Evolutionary conservation across 2,329 filamentous ascomycete species (phyloP), one percentile per base, ranked within the genome.

Genomic region (Rutstroemia sydowiana): DNA sequence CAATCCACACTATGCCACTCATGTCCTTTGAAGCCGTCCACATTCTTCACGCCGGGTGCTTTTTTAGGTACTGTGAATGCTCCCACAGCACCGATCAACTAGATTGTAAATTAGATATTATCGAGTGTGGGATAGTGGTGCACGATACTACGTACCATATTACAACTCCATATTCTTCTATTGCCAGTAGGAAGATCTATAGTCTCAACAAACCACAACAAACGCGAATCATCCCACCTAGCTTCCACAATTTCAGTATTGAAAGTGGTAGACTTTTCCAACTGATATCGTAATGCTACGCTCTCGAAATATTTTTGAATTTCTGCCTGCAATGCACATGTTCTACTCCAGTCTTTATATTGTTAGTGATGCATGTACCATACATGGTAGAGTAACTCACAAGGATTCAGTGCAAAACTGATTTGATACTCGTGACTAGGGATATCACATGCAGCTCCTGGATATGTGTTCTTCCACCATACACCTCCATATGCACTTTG

Each of bases 361-460:
- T 14, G 18, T n/a, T n/a, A n/a, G n/a, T n/a, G n/a, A n/a, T n/a
- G n/a, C n/a, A n/a, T n/a, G n/a, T n/a, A n/a, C n/a, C n/a, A 45
- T 14, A 21, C 20, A 4, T 14, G 0, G 31, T 13, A 34, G 10
- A 23, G 20, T 45, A n/a, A 45, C 30, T 45, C 16, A 45, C 43
- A 45, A 45, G 45, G 45, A 40, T 48, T 48, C 5, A 40, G 18
- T 28, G 45, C 45, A 13, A 36, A 48, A 26, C 32, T 48, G 14
- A 48, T 37, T 13, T 37, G 32, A 20, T 48, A 48, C 13, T 37
- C 31, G 13, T 48, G 31, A 40, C 32, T 37, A 21, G 45, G 45
- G 30, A 48, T 40, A 31, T 48, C 45, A 48, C 45, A 48, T 5
- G 32, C 32, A 39, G 34, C 45, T 18, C 45, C 45, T 5, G 45